Conservation (phyloP, 2,329 filamentous ascomycete genomes). For the Atkinsonella hypoxylon region DNA sequence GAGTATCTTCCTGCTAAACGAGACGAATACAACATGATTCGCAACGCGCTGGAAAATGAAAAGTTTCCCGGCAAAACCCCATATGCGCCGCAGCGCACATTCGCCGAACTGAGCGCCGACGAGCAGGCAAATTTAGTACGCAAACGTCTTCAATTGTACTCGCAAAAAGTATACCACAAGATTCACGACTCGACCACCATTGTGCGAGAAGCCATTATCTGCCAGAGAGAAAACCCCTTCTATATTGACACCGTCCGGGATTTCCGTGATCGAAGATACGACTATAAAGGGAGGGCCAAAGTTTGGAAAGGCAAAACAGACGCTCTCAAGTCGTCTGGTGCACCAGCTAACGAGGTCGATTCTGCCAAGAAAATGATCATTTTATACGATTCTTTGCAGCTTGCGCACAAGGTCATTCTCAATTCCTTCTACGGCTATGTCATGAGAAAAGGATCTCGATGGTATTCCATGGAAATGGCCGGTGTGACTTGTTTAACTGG, state of each 20-base stretch:
- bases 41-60: slow-evolving; percentile 82
- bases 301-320: slow-evolving; percentile 98
- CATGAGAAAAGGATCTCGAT: slow-evolving; percentile 96
- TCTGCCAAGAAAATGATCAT: slow-evolving; percentile 98
- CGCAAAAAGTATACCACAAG: slow-evolving; percentile 98
- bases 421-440: slow-evolving; percentile 99
- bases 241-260: slow-evolving; percentile 94
- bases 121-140: slow-evolving; percentile 73
- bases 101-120: slow-evolving; percentile 68
- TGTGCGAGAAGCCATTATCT: slow-evolving; percentile 92
- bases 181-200: slow-evolving; percentile 92
- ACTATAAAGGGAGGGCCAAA: slow-evolving; percentile 97
- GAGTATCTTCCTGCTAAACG: slow-evolving; percentile 93
- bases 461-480: slow-evolving; percentile 99
- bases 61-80: slow-evolving; percentile 72
- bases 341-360: slow-evolving; percentile 64
- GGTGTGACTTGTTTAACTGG: slow-evolving; percentile 96
- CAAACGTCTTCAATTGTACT: slow-evolving; percentile 84
- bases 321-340: slow-evolving; percentile 69
- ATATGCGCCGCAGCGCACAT: slow-evolving; percentile 58
- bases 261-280: slow-evolving; percentile 93
- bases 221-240: slow-evolving; percentile 94
- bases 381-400: slow-evolving; percentile 85
- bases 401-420: slow-evolving; percentile 97
- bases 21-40: slow-evolving; percentile 99